Base-by-base conservation (phyloP, 1,139 yeast genomes). In the Candida sp. region DNA sequence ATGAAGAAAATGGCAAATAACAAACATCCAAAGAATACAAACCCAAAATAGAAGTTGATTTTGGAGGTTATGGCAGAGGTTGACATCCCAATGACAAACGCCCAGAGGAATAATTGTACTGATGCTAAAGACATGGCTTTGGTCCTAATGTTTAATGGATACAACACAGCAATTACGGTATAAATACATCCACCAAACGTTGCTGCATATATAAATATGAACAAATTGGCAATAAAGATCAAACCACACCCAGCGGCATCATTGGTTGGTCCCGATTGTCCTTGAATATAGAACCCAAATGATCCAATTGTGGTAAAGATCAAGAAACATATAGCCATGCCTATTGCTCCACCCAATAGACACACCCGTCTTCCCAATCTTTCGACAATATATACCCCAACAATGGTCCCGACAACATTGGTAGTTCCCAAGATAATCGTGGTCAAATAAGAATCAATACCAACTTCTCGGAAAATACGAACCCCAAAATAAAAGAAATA, bases 171-270 rank as follows among this genome's bases (percentile, higher is more conserved):
- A 43, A 84, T 79, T 53, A 86, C 82, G 45, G 85, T 85, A 79
- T 82, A 89, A 38, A 84, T 84, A 58, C 84, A 80, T 56, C 95
- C 93, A 49, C 91, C 96, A 95, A 96, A 87, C 5, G 95, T 82
- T 34, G 86, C 77, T 32, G 96, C 93, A 61, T 87, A 88, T 72
- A 80, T 82, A 77, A 85, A 84, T 50, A 89, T 86, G 70, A 81
- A 89, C 48, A 86, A 61, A 64, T 93, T 85, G 29, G 91, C 81
- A 54, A 88, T 78, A 56, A 86, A 82, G 61, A 88, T 84, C 88
- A 79, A 71, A 47, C 84, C 87, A 63, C 82, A 70, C 63, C 93
- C 93, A 43, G 85, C 81, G 48, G 84, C 57, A 27, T 51, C 51
- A 41, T 55, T 52, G 39, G 70, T 65, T 34, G 66, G 61, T 43